These are phyloP conservation scores for Fusarium xyrophilum DNA, from an alignment of 2,329 filamentous ascomycete species.

Conservation along the genomic window DNA sequence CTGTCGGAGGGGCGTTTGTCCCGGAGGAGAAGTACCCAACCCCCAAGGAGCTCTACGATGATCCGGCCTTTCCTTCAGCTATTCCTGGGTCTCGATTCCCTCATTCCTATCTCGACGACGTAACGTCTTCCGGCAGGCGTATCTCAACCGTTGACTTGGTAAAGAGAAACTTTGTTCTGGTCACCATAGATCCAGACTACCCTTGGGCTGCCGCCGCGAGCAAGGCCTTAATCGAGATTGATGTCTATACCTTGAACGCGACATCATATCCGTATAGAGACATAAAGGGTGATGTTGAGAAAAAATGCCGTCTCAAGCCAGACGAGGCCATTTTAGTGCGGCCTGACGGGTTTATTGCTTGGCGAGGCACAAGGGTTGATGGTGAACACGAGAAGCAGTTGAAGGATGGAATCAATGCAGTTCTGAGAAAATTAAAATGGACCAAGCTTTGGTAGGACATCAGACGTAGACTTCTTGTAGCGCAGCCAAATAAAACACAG, in stretches of 20 bases:
- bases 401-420: background rate
- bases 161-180: background rate
- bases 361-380: background rate
- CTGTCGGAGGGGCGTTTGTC: background rate
- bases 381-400: background rate
- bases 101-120: background rate
- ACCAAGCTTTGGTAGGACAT: too few species aligned
- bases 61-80: background rate
- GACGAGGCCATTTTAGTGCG: background rate
- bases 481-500: too few species aligned
- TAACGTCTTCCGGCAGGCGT: rapidly evolving
- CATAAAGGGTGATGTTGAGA: background rate
- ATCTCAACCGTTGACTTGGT: background rate
- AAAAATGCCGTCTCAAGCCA: background rate
- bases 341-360: background rate
- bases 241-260: background rate
- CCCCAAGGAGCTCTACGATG: background rate
- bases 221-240: background rate
- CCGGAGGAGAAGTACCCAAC: background rate
- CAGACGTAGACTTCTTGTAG: too few species aligned
- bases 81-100: background rate
- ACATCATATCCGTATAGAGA: background rate
- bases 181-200: background rate
- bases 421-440: background rate
- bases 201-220: background rate